Conservation (phyloP, 805 yeast genomes). For the Kuraishia hungarica region DNA sequence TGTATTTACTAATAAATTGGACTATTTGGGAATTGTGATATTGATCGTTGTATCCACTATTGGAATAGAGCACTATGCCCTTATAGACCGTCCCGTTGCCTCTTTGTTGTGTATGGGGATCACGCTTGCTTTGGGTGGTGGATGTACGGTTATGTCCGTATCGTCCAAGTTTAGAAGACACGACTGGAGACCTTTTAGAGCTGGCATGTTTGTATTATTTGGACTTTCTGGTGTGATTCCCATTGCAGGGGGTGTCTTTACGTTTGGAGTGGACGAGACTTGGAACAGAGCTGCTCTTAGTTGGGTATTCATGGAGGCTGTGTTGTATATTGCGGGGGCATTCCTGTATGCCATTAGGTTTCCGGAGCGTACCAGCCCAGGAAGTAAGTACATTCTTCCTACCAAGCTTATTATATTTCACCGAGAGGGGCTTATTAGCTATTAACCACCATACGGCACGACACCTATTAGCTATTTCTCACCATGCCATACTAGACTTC, state of each 20-base stretch:
- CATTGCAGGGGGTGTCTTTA: constrained; percentile 39
- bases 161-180: constrained; percentile 60
- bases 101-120: constrained; percentile 30
- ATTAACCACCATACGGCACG: too few relatives aligned
- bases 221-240: constrained; percentile 78
- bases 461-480: too few relatives aligned
- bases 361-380: constrained; percentile 67
- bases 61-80: constrained; percentile 27
- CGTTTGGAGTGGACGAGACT: constrained; percentile 43
- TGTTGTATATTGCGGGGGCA: constrained; percentile 74
- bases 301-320: constrained; percentile 65
- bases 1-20: constrained; percentile 39
- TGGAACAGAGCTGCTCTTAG: constrained; percentile 41
- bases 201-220: constrained; percentile 69
- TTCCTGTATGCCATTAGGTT: constrained; percentile 65
- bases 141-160: constrained; percentile 58
- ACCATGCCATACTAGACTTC: too few relatives aligned
- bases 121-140: constrained; percentile 45
- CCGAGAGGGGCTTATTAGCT: too few relatives aligned
- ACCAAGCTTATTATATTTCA: too few relatives aligned
- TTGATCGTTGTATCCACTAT: constrained; percentile 40
- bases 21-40: constrained; percentile 46
- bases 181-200: constrained; percentile 68
- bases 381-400: constrained; percentile 24
- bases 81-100: constrained; percentile 32